These are phyloP conservation scores for Rosa multiflora DNA, from an alignment of 306 rosid genomes.

Conservation along the genomic window DNA sequence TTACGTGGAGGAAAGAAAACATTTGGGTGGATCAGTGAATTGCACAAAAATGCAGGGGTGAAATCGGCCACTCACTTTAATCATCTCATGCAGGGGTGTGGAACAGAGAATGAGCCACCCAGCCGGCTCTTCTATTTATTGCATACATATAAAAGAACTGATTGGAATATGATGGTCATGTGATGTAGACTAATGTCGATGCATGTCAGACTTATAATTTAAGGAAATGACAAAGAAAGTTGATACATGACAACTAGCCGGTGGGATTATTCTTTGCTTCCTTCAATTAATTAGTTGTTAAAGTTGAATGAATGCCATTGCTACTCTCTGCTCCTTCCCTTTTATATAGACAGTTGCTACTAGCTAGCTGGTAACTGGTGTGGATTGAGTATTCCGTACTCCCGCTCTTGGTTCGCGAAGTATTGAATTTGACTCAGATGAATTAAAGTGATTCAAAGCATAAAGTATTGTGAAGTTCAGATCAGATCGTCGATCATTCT, in stretches of 20 bases:
- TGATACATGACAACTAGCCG: slow-evolving; percentile 6
- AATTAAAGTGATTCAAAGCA: background rate
- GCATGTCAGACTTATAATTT: slow-evolving; percentile 10
- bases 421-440: background rate
- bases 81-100: too few species aligned
- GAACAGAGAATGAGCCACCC: too few species aligned
- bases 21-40: too few species aligned
- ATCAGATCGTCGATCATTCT: background rate
- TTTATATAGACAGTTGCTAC: background rate
- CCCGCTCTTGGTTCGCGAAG: slow-evolving; percentile 1
- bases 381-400: background rate
- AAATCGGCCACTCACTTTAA: too few species aligned
- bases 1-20: too few species aligned
- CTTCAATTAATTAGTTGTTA: background rate
- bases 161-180: background rate
- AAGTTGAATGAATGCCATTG: background rate
- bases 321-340: background rate
- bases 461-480: background rate
- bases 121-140: background rate
- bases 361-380: background rate
- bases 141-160: background rate
- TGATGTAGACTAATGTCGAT: slow-evolving; percentile 11
- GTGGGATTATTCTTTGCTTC: slow-evolving; percentile 6
- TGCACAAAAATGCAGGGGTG: too few species aligned
- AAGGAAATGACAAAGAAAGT: slow-evolving; percentile 29